Evolutionary conservation across 257 asterid genomes (phyloP), one percentile per base, ranked within the genome.

Genomic region (Solanum chilense): DNA sequence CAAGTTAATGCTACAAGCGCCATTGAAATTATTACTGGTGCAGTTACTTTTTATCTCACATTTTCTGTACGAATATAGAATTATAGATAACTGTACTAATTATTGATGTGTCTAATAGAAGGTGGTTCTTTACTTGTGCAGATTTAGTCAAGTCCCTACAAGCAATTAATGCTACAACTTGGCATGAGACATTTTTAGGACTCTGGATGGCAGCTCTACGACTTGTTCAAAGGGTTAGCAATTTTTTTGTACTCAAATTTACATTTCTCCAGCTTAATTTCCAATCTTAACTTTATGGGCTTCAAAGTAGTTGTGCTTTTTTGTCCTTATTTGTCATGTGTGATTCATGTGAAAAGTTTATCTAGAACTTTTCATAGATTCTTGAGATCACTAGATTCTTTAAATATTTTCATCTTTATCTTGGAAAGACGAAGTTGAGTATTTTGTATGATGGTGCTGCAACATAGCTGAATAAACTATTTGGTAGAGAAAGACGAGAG

Each of bases 171-270:
- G 94, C 93, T n/a, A 90, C 96, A 83, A 91, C 97, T 87, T 97
- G 99, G 99, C 97, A 93, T 77, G 98, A 94, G 87, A 90, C 91
- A 47, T 97, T 97, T 91, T 93, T 97, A 83, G 99, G 96, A 87
- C 98, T 97, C 88, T 97, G 99, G 99, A 95, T 95, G 96, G 96
- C 98, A 69, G 97, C 98, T 91, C 93, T 97, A 82, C 97, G 96
- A 90, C 94, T 95, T 78, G 98, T 97, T 84, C 99, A 95, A 90
- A 93, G 99, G 95, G 99, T 95, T 87, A 91, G 96, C 77, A 85
- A 70, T 5, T 45, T 29, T 41, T 29, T 62, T 47, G 85, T 29
- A 47, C 84, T 45, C 41, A 80, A 27, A 18, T 16, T 47, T 80
- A 80, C 44, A 29, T 76, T 47, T 78, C 85, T 80, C 68, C 29